These are phyloP conservation scores for Schizochytrium sp. DNA, from an alignment of 108 stramenopile species.

Conservation along the genomic window DNA sequence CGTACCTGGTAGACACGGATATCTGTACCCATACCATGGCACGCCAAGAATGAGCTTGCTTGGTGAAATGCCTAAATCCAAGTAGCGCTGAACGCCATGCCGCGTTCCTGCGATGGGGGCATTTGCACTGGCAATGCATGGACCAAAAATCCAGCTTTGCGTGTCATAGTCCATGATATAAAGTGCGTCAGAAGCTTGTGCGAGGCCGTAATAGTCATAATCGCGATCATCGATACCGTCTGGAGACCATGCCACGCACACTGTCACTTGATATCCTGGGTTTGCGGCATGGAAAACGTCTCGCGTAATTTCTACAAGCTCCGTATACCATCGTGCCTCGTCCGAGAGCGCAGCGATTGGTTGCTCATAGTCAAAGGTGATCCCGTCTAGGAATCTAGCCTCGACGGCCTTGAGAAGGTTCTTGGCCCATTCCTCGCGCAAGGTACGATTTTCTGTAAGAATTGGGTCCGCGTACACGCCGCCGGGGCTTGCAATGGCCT, in stretches of 20 bases:
- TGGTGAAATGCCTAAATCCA: conserved; percentile 29
- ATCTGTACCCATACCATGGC: conserved; percentile 55
- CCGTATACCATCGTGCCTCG: conserved; percentile 19
- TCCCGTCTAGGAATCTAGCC: neutral
- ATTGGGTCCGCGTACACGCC: neutral
- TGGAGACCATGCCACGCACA: conserved; percentile 49
- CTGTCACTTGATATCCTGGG: conserved; percentile 36
- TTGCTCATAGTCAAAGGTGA: conserved; percentile 11
- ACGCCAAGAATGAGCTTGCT: conserved; percentile 44
- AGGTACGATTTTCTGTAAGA: neutral
- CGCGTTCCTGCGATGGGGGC: conserved; percentile 39
- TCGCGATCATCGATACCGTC: conserved; percentile 42
- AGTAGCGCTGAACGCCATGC: conserved; percentile 29
- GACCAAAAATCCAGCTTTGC: conserved; percentile 39
- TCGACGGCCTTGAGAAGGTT: neutral
- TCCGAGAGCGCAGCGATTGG: neutral
- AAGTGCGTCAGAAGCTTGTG: conserved; percentile 39
- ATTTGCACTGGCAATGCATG: conserved; percentile 46
- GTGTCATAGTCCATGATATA: conserved; percentile 59
- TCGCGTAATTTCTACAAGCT: conserved; percentile 33
- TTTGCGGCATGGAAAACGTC: conserved; percentile 33
- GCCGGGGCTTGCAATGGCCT: neutral
- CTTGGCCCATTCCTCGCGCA: neutral
- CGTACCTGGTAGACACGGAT: conserved; percentile 33
- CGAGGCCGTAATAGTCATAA: conserved; percentile 39